Base-by-base conservation (phyloP, 805 yeast genomes). In the Pichia eremophila region DNA sequence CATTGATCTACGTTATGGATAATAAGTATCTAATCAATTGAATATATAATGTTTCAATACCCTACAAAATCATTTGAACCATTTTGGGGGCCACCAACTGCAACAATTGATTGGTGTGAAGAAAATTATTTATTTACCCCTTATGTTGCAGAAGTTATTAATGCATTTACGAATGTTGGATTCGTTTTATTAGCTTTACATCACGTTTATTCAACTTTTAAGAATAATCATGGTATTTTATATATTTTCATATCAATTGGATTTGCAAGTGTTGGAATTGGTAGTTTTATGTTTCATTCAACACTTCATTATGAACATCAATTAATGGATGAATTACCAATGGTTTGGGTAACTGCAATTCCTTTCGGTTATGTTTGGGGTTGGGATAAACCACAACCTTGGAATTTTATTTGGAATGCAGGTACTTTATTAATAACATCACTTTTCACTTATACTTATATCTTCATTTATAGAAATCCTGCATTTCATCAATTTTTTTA, bases 21-120 rank as follows among this genome's bases (percentile, higher is more conserved):
- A 4, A 22, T 5, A 3, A 22, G 6, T 22, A 22, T 5, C 4
- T 22, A 22, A 22, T 22, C 25, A 22, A 22, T 22, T 22, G 6
- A 22, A 4, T 22, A 22, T 22, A 22, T 22, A 22, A 34, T 34
- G 36, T 15, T 34, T 12, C 4, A 48, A 2, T 52, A 52, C 25
- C 54, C 56, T 15, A 19, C 22, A 15, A 34, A 44, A 3, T 19
- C 45, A 2, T 49, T 19, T 25, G 42, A 41, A 12, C 53, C 53
- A 2, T 60, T 36, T 61, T 87, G 96, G 96, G 93, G 93, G 1
- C 67, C 71, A 6, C 85, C 85, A 3, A 89, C 98, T 0, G 78
- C 96, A 37, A 90, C 98, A n/a, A 93, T 93, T 37, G 99, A 91
- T 61, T 91, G 98, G 98, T 91, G 99, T 67, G 99, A 91, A 60